These are phyloP conservation scores for Phytopythium aichiense DNA, from an alignment of 352 stramenopile species.

Conservation along the genomic window DNA sequence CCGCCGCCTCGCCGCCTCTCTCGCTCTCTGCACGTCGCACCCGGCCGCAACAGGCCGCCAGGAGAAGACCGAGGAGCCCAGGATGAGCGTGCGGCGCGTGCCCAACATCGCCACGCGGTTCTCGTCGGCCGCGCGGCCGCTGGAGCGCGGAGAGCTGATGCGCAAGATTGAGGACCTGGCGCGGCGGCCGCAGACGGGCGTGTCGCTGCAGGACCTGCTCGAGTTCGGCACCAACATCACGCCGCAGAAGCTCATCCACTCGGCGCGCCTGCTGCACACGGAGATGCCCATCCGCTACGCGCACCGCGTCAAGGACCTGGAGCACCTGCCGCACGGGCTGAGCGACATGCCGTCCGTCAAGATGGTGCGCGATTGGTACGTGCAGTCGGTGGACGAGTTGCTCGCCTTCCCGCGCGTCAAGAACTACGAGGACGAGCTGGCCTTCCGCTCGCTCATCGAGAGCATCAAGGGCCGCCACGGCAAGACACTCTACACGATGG, in stretches of 20 bases:
- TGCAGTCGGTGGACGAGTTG: conserved; percentile 95
- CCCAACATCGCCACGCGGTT: conserved; percentile 8
- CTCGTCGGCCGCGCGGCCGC: conserved; percentile 2
- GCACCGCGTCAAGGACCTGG: conserved; percentile 93
- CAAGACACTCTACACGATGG: conserved; percentile 99
- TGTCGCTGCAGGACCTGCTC: conserved; percentile 87
- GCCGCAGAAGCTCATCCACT: conserved; percentile 85
- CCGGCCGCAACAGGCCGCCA: not conserved
- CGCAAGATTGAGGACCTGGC: conserved; percentile 69
- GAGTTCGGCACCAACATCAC: conserved; percentile 83
- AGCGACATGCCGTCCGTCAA: conserved; percentile 93
- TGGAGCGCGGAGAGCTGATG: conserved; percentile 41
- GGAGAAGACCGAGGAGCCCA: not conserved
- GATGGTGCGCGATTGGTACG: conserved; percentile 97
- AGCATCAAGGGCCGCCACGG: conserved; percentile 97
- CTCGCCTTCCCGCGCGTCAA: conserved; percentile 80
- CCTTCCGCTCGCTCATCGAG: conserved; percentile 94
- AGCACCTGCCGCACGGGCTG: conserved; percentile 93
- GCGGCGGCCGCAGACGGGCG: conserved; percentile 72
- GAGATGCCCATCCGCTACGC: conserved; percentile 98
- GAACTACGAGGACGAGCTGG: conserved; percentile 84
- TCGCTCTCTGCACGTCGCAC: not conserved
- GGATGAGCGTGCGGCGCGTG: not conserved
- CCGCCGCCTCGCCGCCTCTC: not conserved
- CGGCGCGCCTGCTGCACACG: conserved; percentile 95